Base-by-base conservation (phyloP, 1,284 basidiomycete genomes). In the Malassezia dermatis region DNA sequence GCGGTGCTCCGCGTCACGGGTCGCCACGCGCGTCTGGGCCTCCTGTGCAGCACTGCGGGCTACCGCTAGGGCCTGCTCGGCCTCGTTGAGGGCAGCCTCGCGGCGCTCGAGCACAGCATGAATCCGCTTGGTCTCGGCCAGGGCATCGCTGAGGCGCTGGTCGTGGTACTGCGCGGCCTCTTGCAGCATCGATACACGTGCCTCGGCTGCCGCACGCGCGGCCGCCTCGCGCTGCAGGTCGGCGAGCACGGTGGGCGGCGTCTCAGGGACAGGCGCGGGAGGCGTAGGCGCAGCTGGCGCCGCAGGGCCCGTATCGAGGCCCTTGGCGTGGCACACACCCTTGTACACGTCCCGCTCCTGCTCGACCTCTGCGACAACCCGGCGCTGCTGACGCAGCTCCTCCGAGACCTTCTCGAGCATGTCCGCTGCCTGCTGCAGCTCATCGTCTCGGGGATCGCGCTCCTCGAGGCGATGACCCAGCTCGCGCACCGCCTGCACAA, bases 261-360 rank as follows among this genome's bases (percentile, higher is more conserved):
- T 30, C 21, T 50, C 47, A 11, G n/a, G 41, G 1, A 27, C 37
- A 2, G 44, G 44, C 21, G 26, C 21, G 2, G 44, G 44, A 2
- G 30, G 17, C 21, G 42, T 7, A 1, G 26, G 26, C 15, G 42
- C 7, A 7, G 23, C 44, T 4, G 44, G 30, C 44, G 30, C 44
- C 23, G 21, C 8, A 24, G 15, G 17, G 19, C 17, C 11, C 11
- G 34, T 30, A 15, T 48, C 46, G 15, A 48, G 4, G 34, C 39
- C 49, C 15, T 21, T 31, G 4, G 49, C 66, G 6, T 67, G 61
- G 13, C 90, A 78, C 79, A 94, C 82, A 28, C 81, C 80, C 64
- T 83, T 84, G 68, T 94, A 80, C 50, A 89, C 81, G 67, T 96
- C 94, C 3, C 89, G 80, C 74, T 96, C 93, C 73, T 87, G 85